phyloP scores from a whole-genome alignment of 805 yeast genomes.

The Nakazawaea ishiwadae region DNA sequence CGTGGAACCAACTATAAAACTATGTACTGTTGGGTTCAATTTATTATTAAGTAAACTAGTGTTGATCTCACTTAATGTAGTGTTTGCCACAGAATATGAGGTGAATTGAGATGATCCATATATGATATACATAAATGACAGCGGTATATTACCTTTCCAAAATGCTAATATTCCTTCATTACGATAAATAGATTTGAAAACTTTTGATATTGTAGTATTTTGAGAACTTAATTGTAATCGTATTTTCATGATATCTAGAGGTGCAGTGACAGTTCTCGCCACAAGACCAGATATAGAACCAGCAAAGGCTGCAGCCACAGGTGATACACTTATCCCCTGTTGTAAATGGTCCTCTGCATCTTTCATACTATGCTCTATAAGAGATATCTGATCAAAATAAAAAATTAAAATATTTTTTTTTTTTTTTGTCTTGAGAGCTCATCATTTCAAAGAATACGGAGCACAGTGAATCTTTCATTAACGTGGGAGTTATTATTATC shows the following conservation, averaged over 20 bases:
- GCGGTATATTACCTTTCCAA: constrained; percentile 98
- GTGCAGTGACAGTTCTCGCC: constrained; percentile 55
- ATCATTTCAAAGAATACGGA: not conserved
- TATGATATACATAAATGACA: constrained; percentile 75
- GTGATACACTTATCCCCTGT: constrained; percentile 9
- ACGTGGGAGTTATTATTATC: too few species aligned
- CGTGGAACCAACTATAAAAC: constrained; percentile 61
- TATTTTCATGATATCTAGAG: constrained; percentile 75
- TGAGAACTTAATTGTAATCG: constrained; percentile 56
- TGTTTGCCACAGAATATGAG: constrained; percentile 55
- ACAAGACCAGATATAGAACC: constrained; percentile 70
- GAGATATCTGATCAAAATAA: too few species aligned
- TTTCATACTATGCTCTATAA: not conserved
- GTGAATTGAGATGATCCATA: constrained; percentile 88
- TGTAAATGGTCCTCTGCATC: constrained; percentile 9
- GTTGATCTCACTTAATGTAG: constrained; percentile 29
- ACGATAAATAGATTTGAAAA: constrained; percentile 26
- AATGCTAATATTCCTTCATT: constrained; percentile 71
- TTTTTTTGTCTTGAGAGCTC: not conserved
- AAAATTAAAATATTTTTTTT: not conserved
- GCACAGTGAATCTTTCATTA: not conserved
- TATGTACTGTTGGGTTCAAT: constrained; percentile 36
- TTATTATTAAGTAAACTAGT: too few species aligned
- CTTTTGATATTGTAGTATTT: constrained; percentile 31
- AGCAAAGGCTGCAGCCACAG: constrained; percentile 31